Percentiles rank a stretch among this genome's conserved stretches.
phyloP scores from a whole-genome alignment of 192 early-diverging fungal genomes.

The Gonapodya prolifera region DNA sequence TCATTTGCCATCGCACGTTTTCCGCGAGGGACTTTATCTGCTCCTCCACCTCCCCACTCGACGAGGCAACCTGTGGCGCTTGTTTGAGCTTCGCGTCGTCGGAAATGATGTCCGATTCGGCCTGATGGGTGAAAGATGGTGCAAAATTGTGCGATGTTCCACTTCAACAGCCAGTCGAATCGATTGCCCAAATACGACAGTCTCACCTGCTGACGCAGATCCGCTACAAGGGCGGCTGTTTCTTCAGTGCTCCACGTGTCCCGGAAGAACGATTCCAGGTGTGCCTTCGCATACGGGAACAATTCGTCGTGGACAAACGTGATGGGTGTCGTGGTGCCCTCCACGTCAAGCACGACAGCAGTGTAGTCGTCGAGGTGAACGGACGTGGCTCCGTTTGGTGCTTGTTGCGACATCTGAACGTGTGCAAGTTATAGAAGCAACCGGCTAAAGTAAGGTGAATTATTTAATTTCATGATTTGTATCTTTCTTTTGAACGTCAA shows the following conservation, averaged over 20 bases:
- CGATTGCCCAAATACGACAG: slow-evolving; percentile 9
- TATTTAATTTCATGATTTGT: too few relatives aligned
- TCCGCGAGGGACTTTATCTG: slow-evolving; percentile 38
- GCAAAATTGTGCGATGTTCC: slow-evolving; percentile 22
- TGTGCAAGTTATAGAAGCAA: too few relatives aligned
- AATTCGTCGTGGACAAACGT: slow-evolving; percentile 87
- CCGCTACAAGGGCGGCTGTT: slow-evolving; percentile 27
- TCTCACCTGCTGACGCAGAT: slow-evolving; percentile 35
- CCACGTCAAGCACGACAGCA: slow-evolving; percentile 69
- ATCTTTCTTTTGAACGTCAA: too few relatives aligned
- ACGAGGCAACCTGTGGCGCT: neutral
- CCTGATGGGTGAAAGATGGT: slow-evolving; percentile 25
- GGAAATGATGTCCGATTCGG: slow-evolving; percentile 12
- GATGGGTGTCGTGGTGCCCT: slow-evolving; percentile 94
- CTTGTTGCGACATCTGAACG: too few relatives aligned
- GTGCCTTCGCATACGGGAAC: slow-evolving; percentile 72
- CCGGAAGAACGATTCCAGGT: slow-evolving; percentile 54
- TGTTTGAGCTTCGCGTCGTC: neutral
- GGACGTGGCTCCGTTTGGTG: too few relatives aligned
- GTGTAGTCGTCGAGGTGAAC: too few relatives aligned
- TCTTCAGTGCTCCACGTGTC: slow-evolving; percentile 31
- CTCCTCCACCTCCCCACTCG: slow-evolving; percentile 27
- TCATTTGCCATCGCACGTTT: slow-evolving; percentile 78
- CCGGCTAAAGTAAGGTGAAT: too few relatives aligned
- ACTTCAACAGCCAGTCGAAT: slow-evolving; percentile 30